These are phyloP conservation scores for Nelumbo lutea DNA, from an alignment of 164 flowering plant genomes.

Conservation along the genomic window DNA sequence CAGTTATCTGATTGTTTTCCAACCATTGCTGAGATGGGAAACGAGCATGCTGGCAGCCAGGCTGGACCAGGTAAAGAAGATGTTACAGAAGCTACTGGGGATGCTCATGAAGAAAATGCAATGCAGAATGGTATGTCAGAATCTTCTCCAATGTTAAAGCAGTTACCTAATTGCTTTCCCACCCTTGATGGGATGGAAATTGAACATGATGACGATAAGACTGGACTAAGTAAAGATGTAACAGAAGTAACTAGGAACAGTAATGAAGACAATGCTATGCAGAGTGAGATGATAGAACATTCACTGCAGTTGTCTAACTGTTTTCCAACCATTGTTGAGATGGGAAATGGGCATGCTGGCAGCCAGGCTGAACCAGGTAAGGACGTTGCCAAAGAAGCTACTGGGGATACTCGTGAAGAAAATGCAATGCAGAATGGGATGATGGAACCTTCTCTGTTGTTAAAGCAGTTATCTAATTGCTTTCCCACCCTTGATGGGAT, in stretches of 20 bases:
- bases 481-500: constrained; percentile 9
- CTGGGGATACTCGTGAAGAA: constrained; percentile 5
- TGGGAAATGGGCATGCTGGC: no score
- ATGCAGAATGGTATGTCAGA: constrained; percentile 7
- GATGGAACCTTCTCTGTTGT: constrained; percentile 13
- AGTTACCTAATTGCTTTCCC: constrained; percentile 20
- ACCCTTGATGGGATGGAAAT: not conserved
- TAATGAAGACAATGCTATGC: no score
- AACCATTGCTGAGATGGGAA: no score
- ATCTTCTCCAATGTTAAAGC: constrained; percentile 13
- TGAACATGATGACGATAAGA: no score
- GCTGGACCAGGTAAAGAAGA: constrained; percentile 8
- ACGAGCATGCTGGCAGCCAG: no score
- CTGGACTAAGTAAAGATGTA: no score
- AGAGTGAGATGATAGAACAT: no score
- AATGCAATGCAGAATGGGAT: constrained; percentile 5
- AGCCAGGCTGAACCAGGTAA: constrained; percentile 5
- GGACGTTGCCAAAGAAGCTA: constrained; percentile 3
- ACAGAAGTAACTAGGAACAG: no score
- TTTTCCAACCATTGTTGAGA: no score
- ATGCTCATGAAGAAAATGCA: constrained; percentile 9
- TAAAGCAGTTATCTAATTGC: constrained; percentile 16
- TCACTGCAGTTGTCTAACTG: no score
- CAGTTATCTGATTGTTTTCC: no score
- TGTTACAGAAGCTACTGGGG: constrained; percentile 4